Evolutionary conservation across 495 filamentous ascomycete species (phyloP).

Genomic region (Aspergillus mulundensis): DNA sequence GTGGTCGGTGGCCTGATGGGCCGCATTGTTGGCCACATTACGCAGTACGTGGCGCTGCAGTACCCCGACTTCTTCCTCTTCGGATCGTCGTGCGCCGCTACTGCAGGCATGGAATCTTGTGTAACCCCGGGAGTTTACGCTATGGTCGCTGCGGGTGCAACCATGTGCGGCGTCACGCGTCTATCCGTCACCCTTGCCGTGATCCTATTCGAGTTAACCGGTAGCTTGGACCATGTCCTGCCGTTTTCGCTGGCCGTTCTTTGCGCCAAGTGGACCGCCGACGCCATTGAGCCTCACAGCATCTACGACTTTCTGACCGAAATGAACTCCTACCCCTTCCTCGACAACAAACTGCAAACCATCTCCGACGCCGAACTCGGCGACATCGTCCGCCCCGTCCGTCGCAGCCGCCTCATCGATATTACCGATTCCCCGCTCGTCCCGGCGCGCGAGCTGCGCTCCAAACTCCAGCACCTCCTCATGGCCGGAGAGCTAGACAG

Average conservation of each 20-base stretch:
- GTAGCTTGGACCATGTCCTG: conserved; percentile 88
- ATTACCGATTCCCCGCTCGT: conserved; percentile 76
- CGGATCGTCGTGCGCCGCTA: conserved; percentile 60
- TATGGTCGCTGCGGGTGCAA: conserved; percentile 88
- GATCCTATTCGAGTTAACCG: conserved; percentile 93
- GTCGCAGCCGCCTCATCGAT: conserved; percentile 77
- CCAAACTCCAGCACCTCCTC: conserved; percentile 76
- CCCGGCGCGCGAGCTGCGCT: conserved; percentile 66
- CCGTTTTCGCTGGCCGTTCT: conserved; percentile 91
- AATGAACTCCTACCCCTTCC: conserved; percentile 94
- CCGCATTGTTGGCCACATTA: conserved; percentile 77
- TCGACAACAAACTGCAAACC: conserved; percentile 90
- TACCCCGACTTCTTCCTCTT: conserved; percentile 71
- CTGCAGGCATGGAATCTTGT: conserved; percentile 70
- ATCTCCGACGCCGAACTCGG: conserved; percentile 79
- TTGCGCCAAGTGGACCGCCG: conserved; percentile 96
- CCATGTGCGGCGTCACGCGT: conserved; percentile 96
- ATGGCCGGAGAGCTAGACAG: conserved; percentile 87
- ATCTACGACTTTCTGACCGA: conserved; percentile 96
- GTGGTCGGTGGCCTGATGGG: conserved; percentile 94
- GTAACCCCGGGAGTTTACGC: conserved; percentile 95
- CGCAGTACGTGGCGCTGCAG: conserved; percentile 75
- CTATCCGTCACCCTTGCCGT: conserved; percentile 92
- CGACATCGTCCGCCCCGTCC: conserved; percentile 75
- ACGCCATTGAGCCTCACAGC: conserved; percentile 88